Conservation (phyloP, 768 basidiomycete genomes). For the Suillus occidentalis region DNA sequence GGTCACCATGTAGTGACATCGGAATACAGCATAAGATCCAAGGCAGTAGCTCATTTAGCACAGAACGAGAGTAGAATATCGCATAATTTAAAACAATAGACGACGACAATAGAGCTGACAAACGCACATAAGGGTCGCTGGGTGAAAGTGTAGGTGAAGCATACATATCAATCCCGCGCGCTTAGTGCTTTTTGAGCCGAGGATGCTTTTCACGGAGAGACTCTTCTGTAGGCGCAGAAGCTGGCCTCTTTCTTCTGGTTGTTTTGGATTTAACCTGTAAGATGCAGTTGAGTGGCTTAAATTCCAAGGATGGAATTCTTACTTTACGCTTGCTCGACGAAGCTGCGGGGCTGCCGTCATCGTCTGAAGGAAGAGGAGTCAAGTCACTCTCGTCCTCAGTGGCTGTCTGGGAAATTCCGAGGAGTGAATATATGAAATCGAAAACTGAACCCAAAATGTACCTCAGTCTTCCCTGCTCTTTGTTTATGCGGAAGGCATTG, state of each 20-base stretch:
- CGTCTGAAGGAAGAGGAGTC: not conserved
- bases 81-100: not conserved
- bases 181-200: not conserved
- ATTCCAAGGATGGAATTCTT: not conserved
- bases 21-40: not conserved
- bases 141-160: not conserved
- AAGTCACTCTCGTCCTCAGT: conserved; percentile 8
- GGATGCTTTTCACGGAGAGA: not conserved
- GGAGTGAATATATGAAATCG: not conserved
- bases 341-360: not conserved
- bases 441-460: conserved; percentile 2
- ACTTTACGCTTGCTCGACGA: conserved; percentile 4
- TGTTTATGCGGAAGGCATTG: conserved; percentile 39
- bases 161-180: not conserved
- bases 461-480: not conserved
- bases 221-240: not conserved
- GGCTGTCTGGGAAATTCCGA: not conserved
- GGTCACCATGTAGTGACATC: too few species aligned
- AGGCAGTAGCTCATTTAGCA: not conserved
- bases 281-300: not conserved
- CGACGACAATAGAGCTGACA: not conserved
- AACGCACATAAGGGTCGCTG: not conserved
- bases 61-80: not conserved
- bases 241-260: not conserved
- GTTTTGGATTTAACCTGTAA: not conserved